Base-by-base conservation (phyloP, 805 yeast genomes). In the Candida piceae region DNA sequence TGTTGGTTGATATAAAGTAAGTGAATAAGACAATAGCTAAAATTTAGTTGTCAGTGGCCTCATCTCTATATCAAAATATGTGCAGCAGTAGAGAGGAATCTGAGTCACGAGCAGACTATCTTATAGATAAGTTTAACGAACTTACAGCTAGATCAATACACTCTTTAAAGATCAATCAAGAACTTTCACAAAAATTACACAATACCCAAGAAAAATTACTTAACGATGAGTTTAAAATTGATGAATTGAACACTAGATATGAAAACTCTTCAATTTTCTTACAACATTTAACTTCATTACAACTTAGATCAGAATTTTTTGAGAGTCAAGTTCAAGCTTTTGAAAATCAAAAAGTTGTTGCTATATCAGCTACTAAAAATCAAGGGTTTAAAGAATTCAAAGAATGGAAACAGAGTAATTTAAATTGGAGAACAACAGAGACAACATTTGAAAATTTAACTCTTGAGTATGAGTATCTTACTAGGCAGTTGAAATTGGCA, bases 391-490 rank as follows among this genome's bases (percentile, higher is more conserved):
- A 37, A 13, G 54, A 51, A 26, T 44, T 48, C 23, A 35, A 38
- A 13, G 41, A 46, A n/a, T 39, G 52, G 50, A 49, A 52, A 38
- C 65, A 63, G 32, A 50, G 53, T n/a, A 64, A 60, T 28, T 46
- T 67, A 21, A 66, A 67, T 38, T 65, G 70, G 70, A 58, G 64
- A 53, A 66, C 72, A 4, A 62, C 67, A 0, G 70, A 67, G 35
- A 69, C 73, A 2, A 70, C 74, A 3, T 50, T 67, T 30, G 72
- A 69, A 16, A 70, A 70, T 40, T 36, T 70, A 16, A 56, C 58
- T 24, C 47, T 64, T 32, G 76, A 70, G 42, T 69, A 57, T 39
- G 52, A 56, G 13, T 66, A 63, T 36, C 38, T 69, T 8, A 54
- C 37, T n/a, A 48, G 48, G 12, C 62, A 56, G 36, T 36, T 53